Evolutionary conservation across 768 basidiomycete species (phyloP).

Genomic region (Suillus americanus): DNA sequence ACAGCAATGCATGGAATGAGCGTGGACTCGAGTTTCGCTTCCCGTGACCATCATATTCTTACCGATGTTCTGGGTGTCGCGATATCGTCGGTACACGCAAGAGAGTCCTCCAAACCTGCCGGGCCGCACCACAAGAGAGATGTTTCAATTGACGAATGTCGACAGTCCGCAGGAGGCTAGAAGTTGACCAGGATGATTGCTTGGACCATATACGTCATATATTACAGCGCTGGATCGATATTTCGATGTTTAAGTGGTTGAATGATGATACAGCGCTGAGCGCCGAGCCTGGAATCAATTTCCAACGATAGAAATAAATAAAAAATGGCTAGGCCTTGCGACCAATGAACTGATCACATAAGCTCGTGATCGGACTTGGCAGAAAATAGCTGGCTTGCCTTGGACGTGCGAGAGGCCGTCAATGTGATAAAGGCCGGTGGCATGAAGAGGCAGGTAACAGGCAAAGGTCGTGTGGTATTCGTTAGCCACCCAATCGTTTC

Average conservation of each 20-base stretch:
- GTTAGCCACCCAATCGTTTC: not conserved
- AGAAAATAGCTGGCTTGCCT: not conserved
- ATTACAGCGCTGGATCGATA: too few species aligned
- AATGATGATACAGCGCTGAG: not conserved
- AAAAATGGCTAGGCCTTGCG: not conserved
- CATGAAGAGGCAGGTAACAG: not conserved
- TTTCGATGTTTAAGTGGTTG: not conserved
- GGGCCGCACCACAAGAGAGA: not conserved
- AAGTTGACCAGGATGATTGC: not conserved
- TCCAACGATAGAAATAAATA: not conserved
- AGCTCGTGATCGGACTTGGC: not conserved
- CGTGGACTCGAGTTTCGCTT: not conserved
- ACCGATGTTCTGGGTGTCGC: not conserved
- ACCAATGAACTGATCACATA: not conserved
- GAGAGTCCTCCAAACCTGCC: not conserved
- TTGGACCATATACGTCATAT: not conserved
- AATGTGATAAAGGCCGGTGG: not conserved
- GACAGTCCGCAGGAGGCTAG: not conserved
- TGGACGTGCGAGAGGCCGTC: not conserved
- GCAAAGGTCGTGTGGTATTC: not conserved
- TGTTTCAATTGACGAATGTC: not conserved
- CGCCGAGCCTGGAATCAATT: not conserved
- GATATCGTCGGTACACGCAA: not conserved
- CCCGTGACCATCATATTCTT: not conserved
- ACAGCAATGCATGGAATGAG: not conserved